Evolutionary conservation across 176 grass and related monocot species (phyloP), one percentile per base, ranked within the genome.

Genomic region (Avena insularis): DNA sequence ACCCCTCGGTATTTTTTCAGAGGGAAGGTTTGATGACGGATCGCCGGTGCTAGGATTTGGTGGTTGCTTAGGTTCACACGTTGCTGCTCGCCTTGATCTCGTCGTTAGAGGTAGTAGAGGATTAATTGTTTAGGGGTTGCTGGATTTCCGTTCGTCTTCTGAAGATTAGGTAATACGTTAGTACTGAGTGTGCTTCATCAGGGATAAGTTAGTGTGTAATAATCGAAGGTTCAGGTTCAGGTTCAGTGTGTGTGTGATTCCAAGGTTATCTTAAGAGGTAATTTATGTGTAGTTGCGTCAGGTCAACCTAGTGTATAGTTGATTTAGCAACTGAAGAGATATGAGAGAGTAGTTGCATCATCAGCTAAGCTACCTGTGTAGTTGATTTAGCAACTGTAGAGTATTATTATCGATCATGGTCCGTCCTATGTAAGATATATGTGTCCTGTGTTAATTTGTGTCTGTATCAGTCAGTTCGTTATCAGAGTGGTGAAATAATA

Each of bases 1-100:
- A 79, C 82, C 71, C 85, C 70, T 91, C 93, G 83, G 85, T 94
- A 94, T 92, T 90, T 92, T 94, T 94, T 92, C 82, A 86, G 85
- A 92, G 90, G 93, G 71, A 70, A 47, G 54, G 74, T 87, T 75
- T 71, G 71, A 16, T 33, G 58, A 33, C 75, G 62, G 15, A 10
- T 25, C 4, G 16, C 90, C 86, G 77, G 82, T 55, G 55, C 70
- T 66, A 88, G 82, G 86, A 57, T 88, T 88, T 91, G 90, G 90
- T 80, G 75, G 54, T 77, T 77, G 74, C 74, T 19, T 85, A 71
- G 86, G 51, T 81, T 81, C 51, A 16, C 27, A 46, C 59, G 56
- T 75, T n/a, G 29, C 81, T 23, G 46, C 65, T 84, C 6, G 85
- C 19, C 84, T 90, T 73, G 55, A 50, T 48, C 21, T 75, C 59